Evolutionary conservation across 176 grass and related monocot species (phyloP).

Genomic region (Oryza meridionalis): DNA sequence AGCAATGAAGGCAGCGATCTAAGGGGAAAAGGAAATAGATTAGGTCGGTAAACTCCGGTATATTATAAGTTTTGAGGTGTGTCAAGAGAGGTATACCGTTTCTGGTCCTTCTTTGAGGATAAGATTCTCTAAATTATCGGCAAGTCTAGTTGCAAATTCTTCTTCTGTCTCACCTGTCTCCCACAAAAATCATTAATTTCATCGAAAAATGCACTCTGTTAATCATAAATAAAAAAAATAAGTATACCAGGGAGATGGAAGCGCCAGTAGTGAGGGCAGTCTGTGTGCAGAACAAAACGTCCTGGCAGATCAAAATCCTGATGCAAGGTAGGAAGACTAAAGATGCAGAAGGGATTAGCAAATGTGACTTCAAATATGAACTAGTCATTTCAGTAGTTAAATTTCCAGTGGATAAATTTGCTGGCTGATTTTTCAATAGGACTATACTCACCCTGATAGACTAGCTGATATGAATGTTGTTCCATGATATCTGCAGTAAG

Average conservation of each 20-base stretch:
- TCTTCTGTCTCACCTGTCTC: slow-evolving; percentile 84
- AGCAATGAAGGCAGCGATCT: slow-evolving; percentile 96
- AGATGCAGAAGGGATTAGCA: slow-evolving; percentile 40
- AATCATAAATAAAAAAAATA: not conserved
- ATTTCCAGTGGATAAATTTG: too few species aligned
- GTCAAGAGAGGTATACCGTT: slow-evolving; percentile 53
- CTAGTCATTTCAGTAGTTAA: not conserved
- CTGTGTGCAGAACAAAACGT: slow-evolving; percentile 91
- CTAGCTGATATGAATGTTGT: slow-evolving; percentile 92
- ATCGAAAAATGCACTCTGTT: slow-evolving; percentile 6
- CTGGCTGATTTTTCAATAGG: not conserved
- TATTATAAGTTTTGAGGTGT: slow-evolving; percentile 27
- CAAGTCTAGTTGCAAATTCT: slow-evolving; percentile 85
- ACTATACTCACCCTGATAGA: slow-evolving; percentile 69
- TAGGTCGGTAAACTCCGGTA: not conserved
- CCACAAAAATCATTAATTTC: not conserved
- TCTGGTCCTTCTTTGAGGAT: slow-evolving; percentile 97
- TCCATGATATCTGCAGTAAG: slow-evolving; percentile 80
- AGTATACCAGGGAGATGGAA: slow-evolving; percentile 82
- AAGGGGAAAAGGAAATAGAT: not conserved
- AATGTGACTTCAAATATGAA: slow-evolving; percentile 3
- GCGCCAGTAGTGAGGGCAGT: slow-evolving; percentile 94
- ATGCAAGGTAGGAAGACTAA: slow-evolving; percentile 85
- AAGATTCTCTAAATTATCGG: slow-evolving; percentile 91
- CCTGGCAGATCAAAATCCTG: slow-evolving; percentile 95